phyloP scores from a whole-genome alignment of 78 protist genomes.

The Guillardia theta region DNA sequence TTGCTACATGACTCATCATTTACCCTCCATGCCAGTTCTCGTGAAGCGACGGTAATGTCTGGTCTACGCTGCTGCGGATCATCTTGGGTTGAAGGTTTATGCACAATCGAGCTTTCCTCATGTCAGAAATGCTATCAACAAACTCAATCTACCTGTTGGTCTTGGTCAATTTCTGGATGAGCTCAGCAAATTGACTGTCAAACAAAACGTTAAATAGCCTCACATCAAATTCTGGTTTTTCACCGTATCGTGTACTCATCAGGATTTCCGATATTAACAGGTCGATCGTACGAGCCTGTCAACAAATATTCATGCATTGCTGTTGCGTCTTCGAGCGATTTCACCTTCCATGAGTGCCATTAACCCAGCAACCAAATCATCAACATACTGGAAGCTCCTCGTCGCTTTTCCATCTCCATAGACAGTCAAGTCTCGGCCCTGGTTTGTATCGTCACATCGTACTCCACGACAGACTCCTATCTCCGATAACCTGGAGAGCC shows the following conservation, averaged over 20 bases:
- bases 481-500: background rate
- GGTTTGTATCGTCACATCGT: background rate
- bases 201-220: background rate
- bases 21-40: background rate
- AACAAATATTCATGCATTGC: background rate
- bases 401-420: slow-evolving; percentile 82
- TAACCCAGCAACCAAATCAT: background rate
- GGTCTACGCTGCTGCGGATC: slow-evolving; percentile 72
- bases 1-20: background rate
- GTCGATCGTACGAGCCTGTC: background rate
- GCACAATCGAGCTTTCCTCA: background rate
- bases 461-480: background rate
- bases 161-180: background rate
- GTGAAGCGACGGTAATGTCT: slow-evolving; percentile 46
- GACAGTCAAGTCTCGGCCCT: slow-evolving; percentile 68
- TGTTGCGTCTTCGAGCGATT: background rate
- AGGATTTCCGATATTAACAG: slow-evolving; percentile 84
- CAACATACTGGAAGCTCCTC: slow-evolving; percentile 68
- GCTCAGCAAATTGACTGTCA: background rate
- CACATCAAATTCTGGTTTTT: background rate
- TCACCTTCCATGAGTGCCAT: background rate
- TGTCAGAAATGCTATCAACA: background rate
- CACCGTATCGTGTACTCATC: slow-evolving; percentile 70
- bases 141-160: background rate
- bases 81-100: slow-evolving; percentile 44